Conservation (phyloP, 768 basidiomycete genomes). For the Mycena galericulata region DNA sequence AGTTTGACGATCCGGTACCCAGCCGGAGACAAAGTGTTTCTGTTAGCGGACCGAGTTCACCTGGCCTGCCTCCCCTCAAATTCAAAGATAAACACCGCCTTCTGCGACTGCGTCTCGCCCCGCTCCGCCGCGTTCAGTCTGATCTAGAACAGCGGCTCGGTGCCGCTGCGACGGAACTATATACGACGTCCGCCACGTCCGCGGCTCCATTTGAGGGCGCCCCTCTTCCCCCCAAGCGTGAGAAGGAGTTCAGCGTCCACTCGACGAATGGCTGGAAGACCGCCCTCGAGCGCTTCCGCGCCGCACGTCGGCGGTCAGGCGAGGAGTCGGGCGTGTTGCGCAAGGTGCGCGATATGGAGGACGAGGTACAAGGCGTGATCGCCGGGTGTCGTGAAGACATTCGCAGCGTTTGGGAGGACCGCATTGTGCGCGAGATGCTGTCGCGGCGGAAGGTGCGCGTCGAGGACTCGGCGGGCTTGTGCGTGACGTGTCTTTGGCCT, state of each 20-base stretch:
- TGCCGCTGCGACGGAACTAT: slow-evolving; percentile 64
- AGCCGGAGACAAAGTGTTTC: slow-evolving; percentile 38
- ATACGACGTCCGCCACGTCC: slow-evolving; percentile 52
- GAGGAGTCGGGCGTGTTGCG: slow-evolving; percentile 36
- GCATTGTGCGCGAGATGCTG: slow-evolving; percentile 71
- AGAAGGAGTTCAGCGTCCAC: slow-evolving; percentile 66
- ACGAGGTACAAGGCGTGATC: slow-evolving; percentile 69
- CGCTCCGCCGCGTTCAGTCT: slow-evolving; percentile 66
- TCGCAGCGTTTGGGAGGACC: slow-evolving; percentile 75
- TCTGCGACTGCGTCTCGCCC: slow-evolving; percentile 68
- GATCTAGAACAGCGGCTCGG: slow-evolving; percentile 74
- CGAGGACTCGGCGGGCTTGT: slow-evolving; percentile 84
- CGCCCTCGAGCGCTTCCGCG: slow-evolving; percentile 67
- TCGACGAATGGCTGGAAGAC: slow-evolving; percentile 77
- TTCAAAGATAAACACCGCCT: slow-evolving; percentile 74
- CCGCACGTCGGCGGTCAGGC: slow-evolving; percentile 41
- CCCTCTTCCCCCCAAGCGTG: slow-evolving; percentile 41
- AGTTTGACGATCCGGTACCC: slow-evolving; percentile 55
- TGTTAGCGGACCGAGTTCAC: not conserved
- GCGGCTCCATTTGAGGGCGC: slow-evolving; percentile 54
- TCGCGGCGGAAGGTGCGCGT: slow-evolving; percentile 63
- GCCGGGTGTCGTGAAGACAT: slow-evolving; percentile 75
- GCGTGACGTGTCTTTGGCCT: slow-evolving; percentile 45
- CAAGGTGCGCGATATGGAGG: slow-evolving; percentile 57
- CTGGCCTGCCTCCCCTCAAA: slow-evolving; percentile 41